Percentiles rank a stretch among this genome's conserved stretches.
Conservation (phyloP, 129 eudicot genomes). For the Rutidosis leptorrhynchoides region DNA sequence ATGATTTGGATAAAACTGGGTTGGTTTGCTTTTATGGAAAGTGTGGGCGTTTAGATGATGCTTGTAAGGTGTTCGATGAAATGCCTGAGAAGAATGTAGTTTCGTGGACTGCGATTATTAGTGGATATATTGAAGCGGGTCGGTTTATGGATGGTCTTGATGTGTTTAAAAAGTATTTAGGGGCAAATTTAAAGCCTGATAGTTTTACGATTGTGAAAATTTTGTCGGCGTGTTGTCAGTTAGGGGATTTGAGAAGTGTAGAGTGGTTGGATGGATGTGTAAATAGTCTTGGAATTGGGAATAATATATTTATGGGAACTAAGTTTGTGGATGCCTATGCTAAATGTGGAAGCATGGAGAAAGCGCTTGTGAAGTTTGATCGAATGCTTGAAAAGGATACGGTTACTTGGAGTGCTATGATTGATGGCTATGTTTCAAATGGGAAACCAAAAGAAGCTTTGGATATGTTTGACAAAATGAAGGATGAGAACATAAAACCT, state of each 20-base stretch:
- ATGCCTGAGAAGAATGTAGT: constrained; percentile 61
- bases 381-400: constrained; percentile 72
- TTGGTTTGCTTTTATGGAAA: constrained; percentile 59
- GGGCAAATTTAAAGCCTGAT: constrained; percentile 60
- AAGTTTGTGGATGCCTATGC: constrained; percentile 65
- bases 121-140: constrained; percentile 60
- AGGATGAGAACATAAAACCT: constrained; percentile 38
- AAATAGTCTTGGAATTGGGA: constrained; percentile 43
- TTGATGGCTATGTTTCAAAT: constrained; percentile 82
- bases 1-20: constrained; percentile 53
- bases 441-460: constrained; percentile 79
- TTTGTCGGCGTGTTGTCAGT: constrained; percentile 60
- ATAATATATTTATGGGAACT: constrained; percentile 61
- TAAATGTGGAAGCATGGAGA: constrained; percentile 64
- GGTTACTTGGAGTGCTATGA: constrained; percentile 85
- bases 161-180: constrained; percentile 50
- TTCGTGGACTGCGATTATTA: constrained; percentile 60
- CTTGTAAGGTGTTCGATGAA: constrained; percentile 72
- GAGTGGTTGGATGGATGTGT: constrained; percentile 59
- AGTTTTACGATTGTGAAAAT: constrained; percentile 68
- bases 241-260: constrained; percentile 54
- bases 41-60: constrained; percentile 49
- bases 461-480: constrained; percentile 62
- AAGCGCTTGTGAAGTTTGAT: constrained; percentile 58
- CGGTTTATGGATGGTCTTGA: constrained; percentile 51